phyloP scores from a whole-genome alignment of 2,329 filamentous ascomycete genomes.

The Trichoderma polysporum region DNA sequence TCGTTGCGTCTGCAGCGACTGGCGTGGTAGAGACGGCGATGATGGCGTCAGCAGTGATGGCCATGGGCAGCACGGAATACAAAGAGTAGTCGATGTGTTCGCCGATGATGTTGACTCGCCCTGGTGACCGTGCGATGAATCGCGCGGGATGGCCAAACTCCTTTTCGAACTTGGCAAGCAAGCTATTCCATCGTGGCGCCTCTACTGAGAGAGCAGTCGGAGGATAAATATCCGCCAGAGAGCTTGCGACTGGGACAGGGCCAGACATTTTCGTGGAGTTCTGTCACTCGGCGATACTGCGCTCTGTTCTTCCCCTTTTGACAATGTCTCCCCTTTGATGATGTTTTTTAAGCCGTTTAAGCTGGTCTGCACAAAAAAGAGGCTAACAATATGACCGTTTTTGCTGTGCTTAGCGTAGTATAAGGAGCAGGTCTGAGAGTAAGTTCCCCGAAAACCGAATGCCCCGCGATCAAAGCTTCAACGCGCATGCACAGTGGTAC shows the following conservation, averaged over 20 bases:
- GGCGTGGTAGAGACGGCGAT: constrained; percentile 70
- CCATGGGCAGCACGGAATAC: constrained; percentile 94
- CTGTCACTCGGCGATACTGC: background rate
- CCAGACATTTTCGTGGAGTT: constrained; percentile 45
- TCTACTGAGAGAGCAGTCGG: constrained; percentile 67
- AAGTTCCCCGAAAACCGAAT: too few species aligned
- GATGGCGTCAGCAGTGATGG: constrained; percentile 86
- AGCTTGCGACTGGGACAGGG: constrained; percentile 70
- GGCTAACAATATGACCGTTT: background rate
- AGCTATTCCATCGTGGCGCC: constrained; percentile 69
- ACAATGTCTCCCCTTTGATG: background rate
- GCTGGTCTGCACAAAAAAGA: background rate
- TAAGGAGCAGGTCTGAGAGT: too few species aligned
- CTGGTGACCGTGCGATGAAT: constrained; percentile 87
- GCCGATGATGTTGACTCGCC: constrained; percentile 96
- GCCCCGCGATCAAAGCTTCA: constrained; percentile 2
- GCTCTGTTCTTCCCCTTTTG: background rate
- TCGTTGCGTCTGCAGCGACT: constrained; percentile 47
- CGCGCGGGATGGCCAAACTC: constrained; percentile 69
- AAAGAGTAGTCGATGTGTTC: constrained; percentile 99
- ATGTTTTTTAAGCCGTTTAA: background rate
- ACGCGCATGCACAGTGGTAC: background rate
- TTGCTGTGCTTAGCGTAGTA: background rate
- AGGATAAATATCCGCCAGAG: constrained; percentile 81
- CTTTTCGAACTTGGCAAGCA: constrained; percentile 69